A percentile compares a stretch with the other conserved stretches of the same genome.
Conservation (phyloP, 257 asterid genomes). For the Solanum virginianum region DNA sequence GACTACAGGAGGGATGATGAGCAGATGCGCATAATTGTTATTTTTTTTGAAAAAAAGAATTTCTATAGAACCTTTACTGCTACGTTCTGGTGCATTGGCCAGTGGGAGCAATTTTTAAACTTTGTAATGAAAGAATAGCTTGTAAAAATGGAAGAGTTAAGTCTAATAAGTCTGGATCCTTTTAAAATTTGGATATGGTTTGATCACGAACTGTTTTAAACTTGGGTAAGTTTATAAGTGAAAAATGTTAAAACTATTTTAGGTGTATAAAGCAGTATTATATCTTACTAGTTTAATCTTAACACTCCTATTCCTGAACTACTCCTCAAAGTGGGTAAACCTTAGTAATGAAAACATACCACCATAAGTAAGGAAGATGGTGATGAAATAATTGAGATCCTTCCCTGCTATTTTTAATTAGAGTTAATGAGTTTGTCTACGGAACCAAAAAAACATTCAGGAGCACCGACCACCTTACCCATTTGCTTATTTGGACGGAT, state of each 20-base stretch:
- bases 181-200: background rate
- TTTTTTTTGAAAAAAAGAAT: no score
- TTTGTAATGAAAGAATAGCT: no score
- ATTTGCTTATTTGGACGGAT: background rate
- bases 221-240: background rate
- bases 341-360: background rate
- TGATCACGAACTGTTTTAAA: background rate
- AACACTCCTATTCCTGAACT: background rate
- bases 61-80: background rate
- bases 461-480: background rate
- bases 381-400: background rate
- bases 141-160: background rate
- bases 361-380: no score
- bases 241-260: background rate
- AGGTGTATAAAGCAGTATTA: background rate
- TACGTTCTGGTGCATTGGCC: background rate
- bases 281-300: background rate
- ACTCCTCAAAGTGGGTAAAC: background rate
- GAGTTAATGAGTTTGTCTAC: background rate
- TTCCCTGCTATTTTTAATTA: background rate
- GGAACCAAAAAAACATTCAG: background rate
- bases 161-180: background rate
- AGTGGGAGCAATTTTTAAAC: no score
- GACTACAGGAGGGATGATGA: background rate
- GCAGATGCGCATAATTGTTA: background rate